A percentile compares a stretch with the other conserved stretches of the same genome.
Conservation (phyloP, 2,329 filamentous ascomycete genomes). For the Exophiala sp. region DNA sequence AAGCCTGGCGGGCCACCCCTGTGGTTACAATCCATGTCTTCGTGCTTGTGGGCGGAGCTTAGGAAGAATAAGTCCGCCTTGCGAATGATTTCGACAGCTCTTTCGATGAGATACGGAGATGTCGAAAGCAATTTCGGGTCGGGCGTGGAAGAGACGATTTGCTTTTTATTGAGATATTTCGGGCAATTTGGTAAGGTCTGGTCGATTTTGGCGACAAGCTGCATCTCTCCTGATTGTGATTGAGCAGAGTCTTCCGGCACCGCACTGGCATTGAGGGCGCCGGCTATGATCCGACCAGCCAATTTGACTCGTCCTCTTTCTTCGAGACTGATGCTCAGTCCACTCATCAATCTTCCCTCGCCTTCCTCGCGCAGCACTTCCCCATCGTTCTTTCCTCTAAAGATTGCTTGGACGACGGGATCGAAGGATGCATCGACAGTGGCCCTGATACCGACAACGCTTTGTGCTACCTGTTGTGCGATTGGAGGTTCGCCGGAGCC, state of each 20-base stretch:
- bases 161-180: slow-evolving; percentile 78
- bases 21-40: slow-evolving; percentile 79
- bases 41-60: slow-evolving; percentile 58
- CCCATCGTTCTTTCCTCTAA: slow-evolving; percentile 47
- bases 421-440: slow-evolving; percentile 61
- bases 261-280: slow-evolving; percentile 46
- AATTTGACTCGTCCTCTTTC: slow-evolving; percentile 71
- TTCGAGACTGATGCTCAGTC: slow-evolving; percentile 61
- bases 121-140: slow-evolving; percentile 51
- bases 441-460: slow-evolving; percentile 61
- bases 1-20: slow-evolving; percentile 74
- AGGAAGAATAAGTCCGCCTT: slow-evolving; percentile 76
- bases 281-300: slow-evolving; percentile 65
- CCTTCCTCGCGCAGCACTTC: slow-evolving; percentile 43
- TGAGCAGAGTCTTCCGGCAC: slow-evolving; percentile 28
- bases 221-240: slow-evolving; percentile 39
- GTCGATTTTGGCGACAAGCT: slow-evolving; percentile 65
- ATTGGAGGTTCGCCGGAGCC: slow-evolving; percentile 67
- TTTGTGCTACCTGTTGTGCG: slow-evolving; percentile 57
- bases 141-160: slow-evolving; percentile 54
- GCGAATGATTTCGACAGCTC: slow-evolving; percentile 58
- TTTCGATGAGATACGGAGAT: slow-evolving; percentile 47
- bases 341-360: slow-evolving; percentile 54
- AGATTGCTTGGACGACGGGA: slow-evolving; percentile 65
- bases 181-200: slow-evolving; percentile 58